Conservation (phyloP, 495 filamentous ascomycete genomes). For the Trichoderma asperelloides region DNA sequence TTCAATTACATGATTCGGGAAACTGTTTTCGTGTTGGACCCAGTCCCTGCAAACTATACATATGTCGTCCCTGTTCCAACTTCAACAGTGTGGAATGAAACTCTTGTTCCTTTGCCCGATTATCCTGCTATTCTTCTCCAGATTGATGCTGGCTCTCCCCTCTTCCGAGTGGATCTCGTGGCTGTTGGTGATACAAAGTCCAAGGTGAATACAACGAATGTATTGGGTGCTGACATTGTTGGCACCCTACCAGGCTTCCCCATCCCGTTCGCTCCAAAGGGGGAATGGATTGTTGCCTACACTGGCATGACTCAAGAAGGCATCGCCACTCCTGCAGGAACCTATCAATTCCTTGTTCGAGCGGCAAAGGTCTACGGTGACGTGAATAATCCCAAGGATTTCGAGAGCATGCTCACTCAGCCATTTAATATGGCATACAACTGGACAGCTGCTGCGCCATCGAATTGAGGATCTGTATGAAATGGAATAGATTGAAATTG, state of each 20-base stretch:
- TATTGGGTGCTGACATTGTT: conserved; percentile 17
- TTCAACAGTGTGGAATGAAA: background rate
- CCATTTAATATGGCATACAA: conserved; percentile 15
- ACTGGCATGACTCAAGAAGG: conserved; percentile 16
- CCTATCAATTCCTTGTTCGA: conserved; percentile 15
- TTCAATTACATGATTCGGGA: conserved; percentile 12
- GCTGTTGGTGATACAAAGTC: conserved; percentile 12
- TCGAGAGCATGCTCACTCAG: conserved; percentile 10
- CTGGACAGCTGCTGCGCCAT: background rate
- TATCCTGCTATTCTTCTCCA: conserved; percentile 12
- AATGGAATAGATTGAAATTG: background rate
- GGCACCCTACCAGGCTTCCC: conserved; percentile 15
- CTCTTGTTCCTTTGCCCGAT: conserved; percentile 10
- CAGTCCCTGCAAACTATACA: conserved; percentile 2
- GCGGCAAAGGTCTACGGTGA: conserved; percentile 12
- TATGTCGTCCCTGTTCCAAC: background rate
- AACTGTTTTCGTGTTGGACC: conserved; percentile 12
- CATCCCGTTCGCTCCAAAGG: conserved; percentile 12
- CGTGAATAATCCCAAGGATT: conserved; percentile 6
- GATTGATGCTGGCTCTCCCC: conserved; percentile 14
- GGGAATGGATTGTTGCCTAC: conserved; percentile 10
- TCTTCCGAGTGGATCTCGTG: conserved; percentile 19
- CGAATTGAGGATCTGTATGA: background rate
- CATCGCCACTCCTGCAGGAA: conserved; percentile 15
- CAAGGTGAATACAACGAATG: conserved; percentile 14